Evolutionary conservation across 257 asterid species (phyloP).

Genomic region (Henckelia pumila): DNA sequence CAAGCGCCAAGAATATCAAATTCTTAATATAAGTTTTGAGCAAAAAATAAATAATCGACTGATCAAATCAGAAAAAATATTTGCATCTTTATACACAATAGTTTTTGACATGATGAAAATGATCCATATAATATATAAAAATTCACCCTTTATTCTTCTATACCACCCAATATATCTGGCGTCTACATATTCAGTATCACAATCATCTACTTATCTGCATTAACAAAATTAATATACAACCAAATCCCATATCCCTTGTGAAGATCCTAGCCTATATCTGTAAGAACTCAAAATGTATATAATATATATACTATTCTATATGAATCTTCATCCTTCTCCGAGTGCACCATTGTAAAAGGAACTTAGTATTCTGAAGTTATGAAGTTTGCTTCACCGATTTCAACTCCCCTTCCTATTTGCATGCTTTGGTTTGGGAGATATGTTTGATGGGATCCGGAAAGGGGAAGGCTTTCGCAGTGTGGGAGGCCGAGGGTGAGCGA

Average conservation of each 20-base stretch:
- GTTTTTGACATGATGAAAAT: too few relatives aligned
- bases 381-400: conserved; percentile 42
- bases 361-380: conserved; percentile 43
- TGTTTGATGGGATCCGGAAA: conserved; percentile 57
- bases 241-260: conserved; percentile 48
- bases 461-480: conserved; percentile 70
- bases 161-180: conserved; percentile 51
- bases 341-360: conserved; percentile 47
- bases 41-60: too few relatives aligned
- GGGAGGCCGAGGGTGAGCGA: conserved; percentile 92
- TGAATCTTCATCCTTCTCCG: conserved; percentile 38
- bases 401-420: conserved; percentile 53
- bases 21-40: too few relatives aligned
- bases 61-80: too few relatives aligned
- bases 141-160: conserved; percentile 46
- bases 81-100: too few relatives aligned
- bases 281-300: conserved; percentile 42
- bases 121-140: background rate
- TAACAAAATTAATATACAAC: conserved; percentile 86
- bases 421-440: conserved; percentile 59
- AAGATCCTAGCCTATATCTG: conserved; percentile 47
- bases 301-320: conserved; percentile 39
- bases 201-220: conserved; percentile 65
- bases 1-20: too few relatives aligned
- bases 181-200: conserved; percentile 46